Conservation (phyloP, 768 basidiomycete species). For the Stropharia rugosoannulata region DNA sequence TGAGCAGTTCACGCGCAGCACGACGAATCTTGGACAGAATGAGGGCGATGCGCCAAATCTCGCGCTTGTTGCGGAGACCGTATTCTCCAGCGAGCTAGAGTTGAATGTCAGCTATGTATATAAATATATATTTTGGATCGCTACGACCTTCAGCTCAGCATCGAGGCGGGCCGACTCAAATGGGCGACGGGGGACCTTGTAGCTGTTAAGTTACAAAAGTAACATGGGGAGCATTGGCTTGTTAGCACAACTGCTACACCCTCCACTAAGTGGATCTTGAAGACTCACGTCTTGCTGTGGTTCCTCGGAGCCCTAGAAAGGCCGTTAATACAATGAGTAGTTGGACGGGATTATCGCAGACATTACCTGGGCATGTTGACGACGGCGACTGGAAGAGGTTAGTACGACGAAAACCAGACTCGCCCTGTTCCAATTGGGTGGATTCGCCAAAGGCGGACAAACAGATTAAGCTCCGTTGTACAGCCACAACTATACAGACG, state of each 20-base stretch:
- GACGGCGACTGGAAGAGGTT: slow-evolving; percentile 18
- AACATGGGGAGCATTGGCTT: slow-evolving; percentile 64
- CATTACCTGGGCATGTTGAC: slow-evolving; percentile 80
- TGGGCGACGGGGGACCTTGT: slow-evolving; percentile 98
- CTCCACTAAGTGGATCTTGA: slow-evolving; percentile 72
- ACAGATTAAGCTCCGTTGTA: slow-evolving; percentile 31
- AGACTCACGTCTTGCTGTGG: slow-evolving; percentile 91
- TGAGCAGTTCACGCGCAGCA: slow-evolving; percentile 99
- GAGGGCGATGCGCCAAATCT: slow-evolving; percentile 99
- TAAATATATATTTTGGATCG: background rate
- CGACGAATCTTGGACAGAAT: slow-evolving; percentile 99
- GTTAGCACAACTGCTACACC: slow-evolving; percentile 62
- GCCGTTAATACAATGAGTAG: slow-evolving; percentile 31
- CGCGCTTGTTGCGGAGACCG: slow-evolving; percentile 99
- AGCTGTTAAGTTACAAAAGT: slow-evolving; percentile 56
- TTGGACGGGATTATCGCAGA: slow-evolving; percentile 19
- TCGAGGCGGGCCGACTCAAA: slow-evolving; percentile 98
- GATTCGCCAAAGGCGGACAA: slow-evolving; percentile 36
- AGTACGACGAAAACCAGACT: slow-evolving; percentile 12
- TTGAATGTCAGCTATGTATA: background rate
- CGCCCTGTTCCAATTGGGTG: slow-evolving; percentile 12
- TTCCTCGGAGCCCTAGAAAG: slow-evolving; percentile 80
- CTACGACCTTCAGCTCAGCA: slow-evolving; percentile 91
- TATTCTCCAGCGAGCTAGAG: slow-evolving; percentile 96
- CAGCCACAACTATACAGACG: slow-evolving; percentile 66